Evolutionary conservation across 345 rosid species (phyloP).

Genomic region (Trapa bicornis): DNA sequence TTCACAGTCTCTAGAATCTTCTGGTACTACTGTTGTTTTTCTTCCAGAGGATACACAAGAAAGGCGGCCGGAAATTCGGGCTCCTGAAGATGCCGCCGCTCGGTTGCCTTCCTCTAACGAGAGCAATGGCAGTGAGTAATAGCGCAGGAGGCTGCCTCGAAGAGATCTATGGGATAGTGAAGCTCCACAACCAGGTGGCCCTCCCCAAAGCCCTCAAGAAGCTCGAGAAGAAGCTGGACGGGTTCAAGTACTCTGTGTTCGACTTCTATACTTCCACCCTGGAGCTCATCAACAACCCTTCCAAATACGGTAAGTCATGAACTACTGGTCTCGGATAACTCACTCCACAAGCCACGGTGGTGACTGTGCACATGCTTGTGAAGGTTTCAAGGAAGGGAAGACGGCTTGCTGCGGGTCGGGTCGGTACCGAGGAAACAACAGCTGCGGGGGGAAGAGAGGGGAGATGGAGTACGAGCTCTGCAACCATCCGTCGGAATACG

Average conservation of each 20-base stretch:
- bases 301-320: slow-evolving; percentile 12
- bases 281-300: slow-evolving; percentile 9
- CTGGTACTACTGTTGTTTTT: background rate
- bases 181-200: slow-evolving; percentile 11
- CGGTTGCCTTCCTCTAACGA: slow-evolving; percentile 10
- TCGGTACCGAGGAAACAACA: background rate
- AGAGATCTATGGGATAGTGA: background rate
- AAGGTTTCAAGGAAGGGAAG: slow-evolving; percentile 13
- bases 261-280: slow-evolving; percentile 3
- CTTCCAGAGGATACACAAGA: slow-evolving; percentile 13
- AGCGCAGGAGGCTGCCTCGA: background rate
- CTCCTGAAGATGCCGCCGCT: slow-evolving; percentile 11
- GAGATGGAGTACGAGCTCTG: slow-evolving; percentile 2
- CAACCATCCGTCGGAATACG: background rate
- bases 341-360: background rate
- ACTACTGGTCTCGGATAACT: background rate
- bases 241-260: slow-evolving; percentile 8
- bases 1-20: too few relatives aligned
- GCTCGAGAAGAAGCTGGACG: slow-evolving; percentile 5
- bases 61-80: slow-evolving; percentile 22
- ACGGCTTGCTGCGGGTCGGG: slow-evolving; percentile 13
- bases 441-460: slow-evolving; percentile 6
- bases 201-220: background rate
- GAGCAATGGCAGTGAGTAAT: background rate
- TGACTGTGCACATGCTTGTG: background rate